phyloP scores from a whole-genome alignment of 139 green algal species.

The Desmodesmus armatus region DNA sequence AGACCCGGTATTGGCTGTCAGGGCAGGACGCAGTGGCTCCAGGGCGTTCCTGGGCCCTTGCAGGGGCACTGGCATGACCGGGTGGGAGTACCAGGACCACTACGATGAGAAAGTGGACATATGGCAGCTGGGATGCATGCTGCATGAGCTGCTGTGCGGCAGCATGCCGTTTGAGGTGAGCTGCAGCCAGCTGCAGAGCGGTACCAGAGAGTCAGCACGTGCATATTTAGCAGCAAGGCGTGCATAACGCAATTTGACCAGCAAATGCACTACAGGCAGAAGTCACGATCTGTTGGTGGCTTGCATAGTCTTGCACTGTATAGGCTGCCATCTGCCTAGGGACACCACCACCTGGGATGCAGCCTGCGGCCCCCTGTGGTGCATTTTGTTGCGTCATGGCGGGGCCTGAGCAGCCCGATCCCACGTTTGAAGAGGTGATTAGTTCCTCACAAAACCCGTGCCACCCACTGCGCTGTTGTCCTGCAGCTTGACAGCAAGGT shows the following conservation, averaged over 20 bases:
- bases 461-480: too few species aligned
- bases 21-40: not conserved
- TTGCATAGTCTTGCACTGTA: not conserved
- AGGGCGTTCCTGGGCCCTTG: not conserved
- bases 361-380: too few species aligned
- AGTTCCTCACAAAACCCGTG: too few species aligned
- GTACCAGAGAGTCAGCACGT: too few species aligned
- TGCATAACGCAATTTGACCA: not conserved
- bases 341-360: too few species aligned
- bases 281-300: too few species aligned
- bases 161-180: conserved; percentile 62
- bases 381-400: too few species aligned
- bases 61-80: conserved; percentile 2
- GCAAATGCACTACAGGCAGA: not conserved
- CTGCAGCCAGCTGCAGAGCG: too few species aligned
- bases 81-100: conserved; percentile 42
- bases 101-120: conserved; percentile 74
- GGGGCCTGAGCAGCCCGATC: too few species aligned
- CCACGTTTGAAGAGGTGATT: too few species aligned
- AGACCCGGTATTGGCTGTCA: too few species aligned
- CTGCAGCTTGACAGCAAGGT: conserved; percentile 49
- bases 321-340: too few species aligned
- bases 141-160: conserved; percentile 69
- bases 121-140: conserved; percentile 69
- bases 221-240: not conserved